Conservation (phyloP, 2,329 filamentous ascomycete genomes). For the Didymella pomorum region DNA sequence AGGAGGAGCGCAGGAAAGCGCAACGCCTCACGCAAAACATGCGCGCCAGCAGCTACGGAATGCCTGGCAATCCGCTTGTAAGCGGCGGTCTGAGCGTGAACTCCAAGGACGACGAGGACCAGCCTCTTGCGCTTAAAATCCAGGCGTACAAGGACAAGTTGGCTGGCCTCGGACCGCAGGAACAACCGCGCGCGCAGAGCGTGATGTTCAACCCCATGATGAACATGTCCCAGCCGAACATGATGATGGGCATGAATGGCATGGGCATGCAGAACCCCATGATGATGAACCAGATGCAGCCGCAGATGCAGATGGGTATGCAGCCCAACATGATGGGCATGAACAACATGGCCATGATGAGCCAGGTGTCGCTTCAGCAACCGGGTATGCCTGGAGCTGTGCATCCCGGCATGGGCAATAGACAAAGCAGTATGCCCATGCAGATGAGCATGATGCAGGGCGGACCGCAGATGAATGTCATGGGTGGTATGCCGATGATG, state of each 20-base stretch:
- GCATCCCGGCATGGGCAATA: conserved; percentile 9
- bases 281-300: conserved; percentile 21
- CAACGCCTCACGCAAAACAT: conserved; percentile 47
- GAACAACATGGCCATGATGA: conserved; percentile 24
- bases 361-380: not conserved
- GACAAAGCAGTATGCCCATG: conserved; percentile 20
- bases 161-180: conserved; percentile 27
- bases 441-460: conserved; percentile 24
- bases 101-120: conserved; percentile 38
- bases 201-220: conserved; percentile 33
- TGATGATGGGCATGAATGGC: not conserved
- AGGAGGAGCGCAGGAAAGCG: conserved; percentile 48
- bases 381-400: not conserved
- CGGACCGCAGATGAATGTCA: conserved; percentile 17
- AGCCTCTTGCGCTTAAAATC: conserved; percentile 44
- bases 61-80: conserved; percentile 38
- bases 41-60: conserved; percentile 42
- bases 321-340: conserved; percentile 24
- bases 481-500: conserved; percentile 22
- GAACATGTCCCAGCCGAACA: conserved; percentile 8
- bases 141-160: conserved; percentile 49
- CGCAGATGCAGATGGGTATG: not conserved
- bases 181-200: conserved; percentile 16
- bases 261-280: conserved; percentile 9
- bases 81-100: conserved; percentile 18